Percentiles rank a stretch among this genome's conserved stretches.
Conservation (phyloP, 2,329 filamentous ascomycete species). For the Plenodomus lindquistii region DNA sequence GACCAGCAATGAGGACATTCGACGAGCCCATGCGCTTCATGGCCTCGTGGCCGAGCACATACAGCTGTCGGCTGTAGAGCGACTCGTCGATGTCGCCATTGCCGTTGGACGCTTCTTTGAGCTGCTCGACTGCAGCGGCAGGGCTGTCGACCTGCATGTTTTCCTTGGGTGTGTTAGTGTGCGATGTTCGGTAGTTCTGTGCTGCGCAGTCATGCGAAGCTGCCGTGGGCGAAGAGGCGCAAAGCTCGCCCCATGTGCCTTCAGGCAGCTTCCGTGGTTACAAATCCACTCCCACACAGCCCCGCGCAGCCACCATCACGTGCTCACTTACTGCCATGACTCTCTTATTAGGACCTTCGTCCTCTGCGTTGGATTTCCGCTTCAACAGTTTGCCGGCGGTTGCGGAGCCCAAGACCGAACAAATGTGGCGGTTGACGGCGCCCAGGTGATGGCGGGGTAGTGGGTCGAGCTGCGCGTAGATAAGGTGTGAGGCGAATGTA, state of each 20-base stretch:
- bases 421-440: slow-evolving; percentile 20
- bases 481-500: not conserved
- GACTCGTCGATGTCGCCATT: slow-evolving; percentile 70
- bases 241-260: slow-evolving; percentile 11
- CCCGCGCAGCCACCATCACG: slow-evolving; percentile 12
- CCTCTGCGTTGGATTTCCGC: slow-evolving; percentile 44
- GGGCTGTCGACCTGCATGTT: slow-evolving; percentile 67
- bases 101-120: slow-evolving; percentile 52
- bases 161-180: slow-evolving; percentile 46
- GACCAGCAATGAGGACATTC: slow-evolving; percentile 86
- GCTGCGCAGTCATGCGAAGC: not conserved
- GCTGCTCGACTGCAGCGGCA: slow-evolving; percentile 61
- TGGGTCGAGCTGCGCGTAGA: not conserved
- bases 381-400: slow-evolving; percentile 49
- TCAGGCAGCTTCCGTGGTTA: slow-evolving; percentile 15
- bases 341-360: slow-evolving; percentile 47
- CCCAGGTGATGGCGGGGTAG: slow-evolving; percentile 18
- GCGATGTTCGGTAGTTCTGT: slow-evolving; percentile 1
- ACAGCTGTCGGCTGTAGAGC: slow-evolving; percentile 69
- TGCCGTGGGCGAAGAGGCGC: not conserved
- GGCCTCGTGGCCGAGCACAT: slow-evolving; percentile 75
- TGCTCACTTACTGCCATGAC: slow-evolving; percentile 45
- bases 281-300: slow-evolving; percentile 34
- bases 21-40: slow-evolving; percentile 99
- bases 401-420: slow-evolving; percentile 27